These are phyloP conservation scores for Chaetomiaceae sp. DNA, from an alignment of 2,329 filamentous ascomycete genomes.

Conservation along the genomic window DNA sequence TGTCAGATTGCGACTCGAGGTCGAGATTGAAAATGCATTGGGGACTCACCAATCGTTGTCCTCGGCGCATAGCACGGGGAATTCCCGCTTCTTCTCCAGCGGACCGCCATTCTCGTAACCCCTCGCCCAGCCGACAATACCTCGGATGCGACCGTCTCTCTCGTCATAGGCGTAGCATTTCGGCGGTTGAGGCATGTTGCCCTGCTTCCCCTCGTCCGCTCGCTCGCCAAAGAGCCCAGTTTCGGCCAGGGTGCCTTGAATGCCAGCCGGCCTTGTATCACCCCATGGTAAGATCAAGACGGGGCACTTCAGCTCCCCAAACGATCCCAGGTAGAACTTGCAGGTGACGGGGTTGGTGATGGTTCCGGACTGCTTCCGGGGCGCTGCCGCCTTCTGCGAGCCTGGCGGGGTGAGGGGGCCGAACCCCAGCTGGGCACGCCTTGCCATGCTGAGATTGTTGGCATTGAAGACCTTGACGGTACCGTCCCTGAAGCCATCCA, in stretches of 20 bases:
- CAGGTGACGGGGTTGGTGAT: slow-evolving; percentile 28
- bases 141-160: slow-evolving; percentile 16
- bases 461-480: slow-evolving; percentile 27
- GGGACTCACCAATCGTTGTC: slow-evolving; percentile 24
- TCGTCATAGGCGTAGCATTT: slow-evolving; percentile 31
- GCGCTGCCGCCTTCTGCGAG: slow-evolving; percentile 1
- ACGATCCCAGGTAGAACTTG: slow-evolving; percentile 31
- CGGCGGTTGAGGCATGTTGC: slow-evolving; percentile 18
- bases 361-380: slow-evolving; percentile 7
- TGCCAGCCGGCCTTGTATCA: slow-evolving; percentile 26
- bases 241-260: slow-evolving; percentile 25
- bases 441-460: slow-evolving; percentile 21
- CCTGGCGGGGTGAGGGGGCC: slow-evolving; percentile 9
- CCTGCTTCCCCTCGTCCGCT: not conserved
- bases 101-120: slow-evolving; percentile 33
- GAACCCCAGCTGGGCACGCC: slow-evolving; percentile 12
- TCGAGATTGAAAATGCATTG: not conserved
- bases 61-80: slow-evolving; percentile 37
- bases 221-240: slow-evolving; percentile 28
- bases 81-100: slow-evolving; percentile 30
- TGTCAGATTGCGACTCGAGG: not conserved
- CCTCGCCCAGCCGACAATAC: slow-evolving; percentile 33
- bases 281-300: slow-evolving; percentile 35
- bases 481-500: slow-evolving; percentile 27
- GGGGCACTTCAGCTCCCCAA: slow-evolving; percentile 29